Evolutionary conservation across 306 rosid genomes (phyloP).

Genomic region (Dalbergia cultrata): DNA sequence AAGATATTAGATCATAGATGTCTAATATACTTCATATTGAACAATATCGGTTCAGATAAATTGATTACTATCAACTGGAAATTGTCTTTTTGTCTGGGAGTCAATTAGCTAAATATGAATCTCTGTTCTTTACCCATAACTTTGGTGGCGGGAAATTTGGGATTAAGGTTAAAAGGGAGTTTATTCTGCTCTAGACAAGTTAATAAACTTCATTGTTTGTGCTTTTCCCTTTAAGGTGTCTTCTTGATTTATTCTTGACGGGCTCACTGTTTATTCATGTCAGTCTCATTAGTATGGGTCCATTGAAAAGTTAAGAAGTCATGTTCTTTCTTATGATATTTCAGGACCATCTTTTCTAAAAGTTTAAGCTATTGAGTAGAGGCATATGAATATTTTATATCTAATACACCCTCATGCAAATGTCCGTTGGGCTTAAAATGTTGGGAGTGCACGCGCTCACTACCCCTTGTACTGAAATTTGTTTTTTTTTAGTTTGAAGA

Average conservation of each 20-base stretch:
- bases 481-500: too few species aligned
- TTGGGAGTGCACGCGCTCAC: too few species aligned
- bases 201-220: neutral
- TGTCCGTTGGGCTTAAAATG: too few species aligned
- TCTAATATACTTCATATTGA: neutral
- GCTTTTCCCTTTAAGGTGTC: neutral
- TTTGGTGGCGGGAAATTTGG: constrained; percentile 19
- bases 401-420: too few species aligned
- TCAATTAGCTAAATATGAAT: neutral
- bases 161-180: constrained; percentile 4
- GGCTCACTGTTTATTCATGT: neutral
- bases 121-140: neutral
- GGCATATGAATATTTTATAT: too few species aligned
- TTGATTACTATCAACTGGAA: neutral
- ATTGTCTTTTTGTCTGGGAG: neutral
- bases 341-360: too few species aligned
- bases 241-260: neutral
- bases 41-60: constrained; percentile 7
- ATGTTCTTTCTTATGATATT: neutral
- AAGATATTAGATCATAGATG: neutral
- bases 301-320: neutral
- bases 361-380: too few species aligned
- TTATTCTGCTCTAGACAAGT: constrained; percentile 7
- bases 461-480: too few species aligned
- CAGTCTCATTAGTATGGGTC: neutral